Evolutionary conservation across 2,329 filamentous ascomycete genomes (phyloP), one percentile per base, ranked within the genome.

Genomic region (Helotiales sp.): DNA sequence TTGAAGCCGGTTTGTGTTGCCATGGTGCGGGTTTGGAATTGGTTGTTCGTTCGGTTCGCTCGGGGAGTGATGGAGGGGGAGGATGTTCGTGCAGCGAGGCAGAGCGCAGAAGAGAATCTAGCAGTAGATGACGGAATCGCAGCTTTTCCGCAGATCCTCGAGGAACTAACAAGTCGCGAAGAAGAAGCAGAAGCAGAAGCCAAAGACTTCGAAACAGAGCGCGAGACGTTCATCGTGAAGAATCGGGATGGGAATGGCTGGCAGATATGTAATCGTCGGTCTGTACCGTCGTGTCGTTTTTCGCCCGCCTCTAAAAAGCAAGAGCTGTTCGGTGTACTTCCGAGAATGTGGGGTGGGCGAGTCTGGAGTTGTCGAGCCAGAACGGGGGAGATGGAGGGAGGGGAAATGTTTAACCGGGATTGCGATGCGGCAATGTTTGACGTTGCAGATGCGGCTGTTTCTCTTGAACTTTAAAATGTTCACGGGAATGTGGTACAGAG

Each of bases 1-100:
- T 84, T 80, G 69, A 81, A 75, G 61, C 25, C 15, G 3, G 42
- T n/a, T 15, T 6, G 9, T 3, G 72, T 71, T 57, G 81, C 79
- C 83, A 87, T 85, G 69, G 70, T 80, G 73, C 79, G 75, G n/a
- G n/a, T n/a, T n/a, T n/a, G n/a, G n/a, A n/a, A n/a, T n/a, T n/a
- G n/a, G n/a, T n/a, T n/a, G n/a, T n/a, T n/a, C n/a, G n/a, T n/a
- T n/a, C n/a, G n/a, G n/a, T n/a, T 53, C 63, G 77, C 71, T 34
- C 63, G 58, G 51, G 69, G 64, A 25, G 63, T 57, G 17, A 59
- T 24, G 40, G 66, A 36, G 50, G 57, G 46, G 54, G 42, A 30
- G 63, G 24, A 17, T 44, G 36, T 47, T 29, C 22, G 49, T 50
- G 33, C 8, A 22, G 50, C n/a, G 40, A 50, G 33, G 46, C 17